Base-by-base conservation (phyloP, 1,139 yeast genomes). In the Yamadazyma jaroonii region DNA sequence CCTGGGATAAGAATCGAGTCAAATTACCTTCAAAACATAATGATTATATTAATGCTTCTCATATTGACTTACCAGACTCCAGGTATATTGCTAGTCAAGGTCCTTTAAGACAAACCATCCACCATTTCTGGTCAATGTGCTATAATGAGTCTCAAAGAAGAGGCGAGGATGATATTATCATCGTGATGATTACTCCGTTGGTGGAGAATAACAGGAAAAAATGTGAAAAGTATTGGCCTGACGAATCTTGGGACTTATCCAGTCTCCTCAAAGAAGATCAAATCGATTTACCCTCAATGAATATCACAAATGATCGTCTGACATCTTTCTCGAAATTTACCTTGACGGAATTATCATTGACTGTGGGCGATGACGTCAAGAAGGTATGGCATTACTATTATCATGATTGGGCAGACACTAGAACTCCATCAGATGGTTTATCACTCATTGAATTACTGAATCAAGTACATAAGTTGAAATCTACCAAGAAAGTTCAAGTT, bases 81-180 rank as follows among this genome's bases (percentile, higher is more conserved):
- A 37, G 43, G 13, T 72, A 67, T 44, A 70, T 71, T 29, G 75
- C 74, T 1, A 50, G 66, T 23, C 77, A 72, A 45, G 77, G 97
- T 0, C 97, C 98, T 0, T 66, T 81, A 4, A 54, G 56, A 3
- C 40, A 53, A 9, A 89, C 97, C 0, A 64, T 69, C 38, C 71
- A 64, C 27, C 90, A 85, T 52, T 88, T 87, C 55, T 90, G 96
- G 98, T 81, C 82, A 40, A 88, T 88, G 96, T 79, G 85, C 28
- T 76, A 70, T 46, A 64, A 72, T 35, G 71, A 75, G 45, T 59
- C 73, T 11, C 61, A 55, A 31, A 58, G 50, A 14, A 59, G 62
- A 51, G 45, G 57, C 21, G 63, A 64, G 3, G 63, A 65, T 27
- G 53, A 62, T 2, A 72, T 85, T 2, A 77, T 83, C 1, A 68